Conservation (phyloP, 1,284 basidiomycete species). For the Malassezia caprae region DNA sequence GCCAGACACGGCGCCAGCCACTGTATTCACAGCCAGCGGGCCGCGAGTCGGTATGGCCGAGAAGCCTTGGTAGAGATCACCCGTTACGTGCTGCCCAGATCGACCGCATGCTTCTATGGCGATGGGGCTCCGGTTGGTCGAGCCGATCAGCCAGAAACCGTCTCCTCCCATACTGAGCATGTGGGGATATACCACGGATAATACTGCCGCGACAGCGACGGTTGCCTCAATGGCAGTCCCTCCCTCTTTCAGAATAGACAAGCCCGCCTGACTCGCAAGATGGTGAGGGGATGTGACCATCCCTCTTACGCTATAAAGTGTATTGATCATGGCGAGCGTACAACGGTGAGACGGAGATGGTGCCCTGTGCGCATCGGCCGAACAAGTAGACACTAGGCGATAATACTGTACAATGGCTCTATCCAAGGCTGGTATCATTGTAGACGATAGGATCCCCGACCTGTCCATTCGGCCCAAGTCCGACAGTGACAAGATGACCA, state of each 20-base stretch:
- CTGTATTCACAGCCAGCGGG: not conserved
- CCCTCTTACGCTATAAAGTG: not conserved
- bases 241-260: not conserved
- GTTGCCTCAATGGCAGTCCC: not conserved
- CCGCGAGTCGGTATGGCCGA: not conserved
- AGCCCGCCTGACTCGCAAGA: not conserved
- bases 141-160: not conserved
- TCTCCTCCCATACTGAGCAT: constrained; percentile 3
- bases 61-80: not conserved
- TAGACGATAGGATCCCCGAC: not conserved
- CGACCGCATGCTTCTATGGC: not conserved
- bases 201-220: not conserved
- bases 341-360: not conserved
- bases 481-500: constrained; percentile 4
- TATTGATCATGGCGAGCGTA: not conserved
- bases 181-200: constrained; percentile 1
- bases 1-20: not conserved
- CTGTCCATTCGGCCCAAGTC: not conserved
- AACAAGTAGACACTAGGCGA: not conserved
- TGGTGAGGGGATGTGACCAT: constrained; percentile 1
- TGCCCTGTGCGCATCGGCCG: not conserved
- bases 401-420: not conserved
- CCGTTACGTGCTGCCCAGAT: not conserved
- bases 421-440: not conserved
- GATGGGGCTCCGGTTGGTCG: not conserved